Percentiles rank a stretch among this genome's conserved stretches.
phyloP scores from a whole-genome alignment of 495 filamentous ascomycete genomes.

The Friedmanniomyces endolithicus region DNA sequence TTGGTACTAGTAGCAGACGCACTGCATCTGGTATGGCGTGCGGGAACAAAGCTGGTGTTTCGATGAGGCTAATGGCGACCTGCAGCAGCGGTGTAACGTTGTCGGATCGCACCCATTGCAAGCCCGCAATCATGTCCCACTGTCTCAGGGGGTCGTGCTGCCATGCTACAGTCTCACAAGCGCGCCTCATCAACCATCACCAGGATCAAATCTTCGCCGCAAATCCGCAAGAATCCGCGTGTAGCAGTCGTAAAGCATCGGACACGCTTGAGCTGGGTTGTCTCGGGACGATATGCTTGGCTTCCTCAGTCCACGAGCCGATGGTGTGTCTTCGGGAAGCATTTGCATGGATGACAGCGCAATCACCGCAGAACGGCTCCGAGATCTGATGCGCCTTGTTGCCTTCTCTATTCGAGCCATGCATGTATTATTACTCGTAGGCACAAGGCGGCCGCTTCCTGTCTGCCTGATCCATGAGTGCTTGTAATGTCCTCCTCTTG shows the following conservation, averaged over 20 bases:
- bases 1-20: too few relatives aligned
- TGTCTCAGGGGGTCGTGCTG: constrained; percentile 1
- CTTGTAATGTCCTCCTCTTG: too few relatives aligned
- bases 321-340: neutral
- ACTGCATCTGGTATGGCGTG: too few relatives aligned
- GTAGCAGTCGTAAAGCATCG: neutral
- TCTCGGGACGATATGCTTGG: neutral
- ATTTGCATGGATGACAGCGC: too few relatives aligned
- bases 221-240: too few relatives aligned
- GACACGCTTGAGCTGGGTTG: neutral
- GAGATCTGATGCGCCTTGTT: neutral
- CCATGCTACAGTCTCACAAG: neutral
- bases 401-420: neutral
- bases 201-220: too few relatives aligned
- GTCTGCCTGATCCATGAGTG: neutral
- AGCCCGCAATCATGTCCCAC: neutral
- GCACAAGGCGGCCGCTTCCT: neutral
- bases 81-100: neutral
- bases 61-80: neutral
- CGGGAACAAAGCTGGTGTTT: neutral
- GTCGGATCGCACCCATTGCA: too few relatives aligned
- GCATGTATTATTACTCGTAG: neutral
- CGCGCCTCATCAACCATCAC: too few relatives aligned
- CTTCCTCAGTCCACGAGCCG: neutral
- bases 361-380: neutral